Evolutionary conservation across 495 filamentous ascomycete species (phyloP).

Genomic region (Aspergillus mulundensis): DNA sequence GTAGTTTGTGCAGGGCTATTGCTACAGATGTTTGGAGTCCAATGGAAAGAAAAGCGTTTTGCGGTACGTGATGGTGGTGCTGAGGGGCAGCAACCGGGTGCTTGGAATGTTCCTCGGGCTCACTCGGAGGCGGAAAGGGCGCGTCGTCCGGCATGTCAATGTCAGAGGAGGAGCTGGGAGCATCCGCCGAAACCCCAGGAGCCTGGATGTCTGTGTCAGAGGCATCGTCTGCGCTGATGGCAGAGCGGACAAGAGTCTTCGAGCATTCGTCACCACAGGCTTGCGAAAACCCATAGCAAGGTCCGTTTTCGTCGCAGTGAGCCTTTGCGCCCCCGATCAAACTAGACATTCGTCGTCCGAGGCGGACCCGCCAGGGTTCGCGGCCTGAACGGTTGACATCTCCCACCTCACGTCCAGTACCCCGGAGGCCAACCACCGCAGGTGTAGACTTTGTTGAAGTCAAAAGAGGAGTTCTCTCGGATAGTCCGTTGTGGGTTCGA

Average conservation of each 20-base stretch:
- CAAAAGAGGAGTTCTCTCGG: constrained; percentile 47
- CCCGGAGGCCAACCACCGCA: constrained; percentile 12
- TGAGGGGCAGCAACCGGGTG: constrained; percentile 32
- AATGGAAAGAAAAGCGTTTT: constrained; percentile 89
- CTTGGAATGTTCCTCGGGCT: constrained; percentile 24
- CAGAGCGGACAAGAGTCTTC: constrained; percentile 26
- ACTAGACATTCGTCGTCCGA: constrained; percentile 52
- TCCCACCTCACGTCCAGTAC: not conserved
- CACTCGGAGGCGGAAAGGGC: constrained; percentile 13
- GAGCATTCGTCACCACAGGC: constrained; percentile 78
- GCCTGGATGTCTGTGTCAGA: constrained; percentile 8
- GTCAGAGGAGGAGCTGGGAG: constrained; percentile 15
- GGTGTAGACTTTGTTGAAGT: constrained; percentile 26
- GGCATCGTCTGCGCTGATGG: constrained; percentile 10
- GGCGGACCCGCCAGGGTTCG: constrained; percentile 37
- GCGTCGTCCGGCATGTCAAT: constrained; percentile 10
- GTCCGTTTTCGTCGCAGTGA: constrained; percentile 68
- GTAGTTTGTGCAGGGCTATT: constrained; percentile 93
- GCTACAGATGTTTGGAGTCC: constrained; percentile 90
- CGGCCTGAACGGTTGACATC: constrained; percentile 12
- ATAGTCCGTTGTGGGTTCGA: constrained; percentile 19
- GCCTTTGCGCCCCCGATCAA: constrained; percentile 65
- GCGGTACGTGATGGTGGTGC: constrained; percentile 95
- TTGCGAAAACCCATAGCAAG: constrained; percentile 80
- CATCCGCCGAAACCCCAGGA: not conserved